Base-by-base conservation (phyloP, 768 basidiomycete genomes). In the Gymnopilus dilepis region DNA sequence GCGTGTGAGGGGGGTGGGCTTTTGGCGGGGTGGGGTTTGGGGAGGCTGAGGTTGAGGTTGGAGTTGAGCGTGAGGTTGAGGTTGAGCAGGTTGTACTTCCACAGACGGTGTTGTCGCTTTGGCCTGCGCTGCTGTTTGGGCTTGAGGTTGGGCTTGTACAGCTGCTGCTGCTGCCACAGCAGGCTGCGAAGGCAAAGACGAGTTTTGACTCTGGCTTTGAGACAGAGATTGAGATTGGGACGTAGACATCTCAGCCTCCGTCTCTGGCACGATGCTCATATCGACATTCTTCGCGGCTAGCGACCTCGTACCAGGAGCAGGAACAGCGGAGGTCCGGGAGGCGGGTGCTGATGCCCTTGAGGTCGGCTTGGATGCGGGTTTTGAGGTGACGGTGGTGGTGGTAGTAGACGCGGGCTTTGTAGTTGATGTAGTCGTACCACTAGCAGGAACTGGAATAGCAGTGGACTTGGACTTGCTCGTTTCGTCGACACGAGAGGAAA, bases 211-310 rank as follows among this genome's bases (percentile, higher is more conserved):
- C 33, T 59, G 38, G 5, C 45, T 31, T 40, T 56, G 55, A 5
- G 58, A 51, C 22, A 65, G 70, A 6, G 63, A 63, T 30, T 65
- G 69, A 0, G 67, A 70, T 37, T 58, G 52, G 2, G 34, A 50
- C 37, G 33, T 38, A 6, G 37, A 34, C n/a, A n/a, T n/a, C 55
- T 69, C 67, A 6, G 57, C 41, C 15, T 70, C 68, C 7, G 71
- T 72, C 40, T 72, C 71, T 7, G 71, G 71, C 3, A 72, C 58
- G 42, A 71, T 24, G 12, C 69, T 68, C 9, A 30, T 54, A 13
- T 58, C 24, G 41, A 59, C 26, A 22, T 38, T 13, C 52, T 54
- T 22, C 8, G 52, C 4, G 19, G 52, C 15, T 30, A 26, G 3
- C 17, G 26, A 28, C 13, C 22, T 47, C 8, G 45, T 15, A 28